phyloP scores from a whole-genome alignment of 78 protist species.

The Dictyostelium citrinum region DNA sequence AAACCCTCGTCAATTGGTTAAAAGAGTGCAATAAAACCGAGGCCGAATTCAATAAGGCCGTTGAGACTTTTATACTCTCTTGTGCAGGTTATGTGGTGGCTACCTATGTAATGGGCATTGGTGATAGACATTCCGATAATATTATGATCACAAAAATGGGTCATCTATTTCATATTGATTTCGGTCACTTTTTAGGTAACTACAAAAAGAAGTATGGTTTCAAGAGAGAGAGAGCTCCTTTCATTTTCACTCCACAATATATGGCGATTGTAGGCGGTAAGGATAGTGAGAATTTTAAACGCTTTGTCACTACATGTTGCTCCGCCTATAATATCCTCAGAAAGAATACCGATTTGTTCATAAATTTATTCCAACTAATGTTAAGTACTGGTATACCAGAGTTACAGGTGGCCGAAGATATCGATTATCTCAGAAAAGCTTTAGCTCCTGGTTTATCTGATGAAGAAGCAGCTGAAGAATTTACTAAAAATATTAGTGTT shows the following conservation, averaged over 20 bases:
- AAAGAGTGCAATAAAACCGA: constrained; percentile 59
- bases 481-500: constrained; percentile 70
- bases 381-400: constrained; percentile 96
- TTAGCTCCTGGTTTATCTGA: constrained; percentile 79
- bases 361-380: constrained; percentile 91
- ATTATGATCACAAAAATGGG: constrained; percentile 88
- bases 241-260: constrained; percentile 94
- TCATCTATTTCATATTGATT: constrained; percentile 86
- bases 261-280: constrained; percentile 86
- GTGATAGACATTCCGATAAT: constrained; percentile 98
- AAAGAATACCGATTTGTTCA: constrained; percentile 84
- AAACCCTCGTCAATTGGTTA: constrained; percentile 84
- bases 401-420: constrained; percentile 84
- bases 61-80: constrained; percentile 87
- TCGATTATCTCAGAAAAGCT: constrained; percentile 81
- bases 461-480: constrained; percentile 83
- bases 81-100: constrained; percentile 97
- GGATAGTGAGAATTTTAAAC: constrained; percentile 61
- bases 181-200: constrained; percentile 92
- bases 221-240: constrained; percentile 98
- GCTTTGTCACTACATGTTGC: constrained; percentile 80
- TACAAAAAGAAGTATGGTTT: constrained; percentile 87
- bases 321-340: constrained; percentile 90
- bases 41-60: constrained; percentile 76
- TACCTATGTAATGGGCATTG: constrained; percentile 96